Base-by-base conservation (phyloP, 2,329 filamentous ascomycete species). In the Calonectria pseudoturangicola region DNA sequence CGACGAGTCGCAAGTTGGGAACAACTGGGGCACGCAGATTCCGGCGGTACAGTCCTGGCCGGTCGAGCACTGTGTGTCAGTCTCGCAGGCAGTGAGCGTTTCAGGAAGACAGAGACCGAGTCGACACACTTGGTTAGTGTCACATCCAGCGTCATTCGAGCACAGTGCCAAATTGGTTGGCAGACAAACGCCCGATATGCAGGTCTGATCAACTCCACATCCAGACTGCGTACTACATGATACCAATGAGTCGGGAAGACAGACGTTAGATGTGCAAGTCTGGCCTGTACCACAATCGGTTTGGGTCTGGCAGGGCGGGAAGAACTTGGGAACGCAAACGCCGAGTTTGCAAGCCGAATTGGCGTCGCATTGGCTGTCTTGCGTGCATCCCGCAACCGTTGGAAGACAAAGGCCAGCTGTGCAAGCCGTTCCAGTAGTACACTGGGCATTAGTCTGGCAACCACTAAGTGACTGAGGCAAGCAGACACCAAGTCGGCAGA, bases 401-500 rank as follows among this genome's bases (percentile, higher is more conserved):
- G 68, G 68, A 1, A 65, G 21, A 33, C 66, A 68, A 39, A 68
- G 33, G 5, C 66, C 66, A 4, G 56, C 45, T 12, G 45, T 63
- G 18, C 66, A 68, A 27, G 45, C 43, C 8, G 60, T 56, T 25
- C 33, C 45, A 18, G 27, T 48, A 5, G 9, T 28, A 21, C 66
- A 68, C 25, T 41, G 48, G 13, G 21, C 33, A 25, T 51, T 33
- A 10, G 48, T 41, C 33, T 51, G 47, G 18, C 64, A 66, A 12
- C 36, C 33, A 9, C 15, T n/a, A 33, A 66, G 64, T 2, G 47
- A 28, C 15, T 66, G 41, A n/a, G 30, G 39, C 13, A 58, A 15
- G 33, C 68, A 71, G 18, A 71, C 30, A 8, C 68, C 68, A 15
- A 71, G 43, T 15, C 62, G 43, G 3, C 68, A 70, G 21, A 50